Conservation (phyloP, 179 eudicot species). For the Actinidia polygama region DNA sequence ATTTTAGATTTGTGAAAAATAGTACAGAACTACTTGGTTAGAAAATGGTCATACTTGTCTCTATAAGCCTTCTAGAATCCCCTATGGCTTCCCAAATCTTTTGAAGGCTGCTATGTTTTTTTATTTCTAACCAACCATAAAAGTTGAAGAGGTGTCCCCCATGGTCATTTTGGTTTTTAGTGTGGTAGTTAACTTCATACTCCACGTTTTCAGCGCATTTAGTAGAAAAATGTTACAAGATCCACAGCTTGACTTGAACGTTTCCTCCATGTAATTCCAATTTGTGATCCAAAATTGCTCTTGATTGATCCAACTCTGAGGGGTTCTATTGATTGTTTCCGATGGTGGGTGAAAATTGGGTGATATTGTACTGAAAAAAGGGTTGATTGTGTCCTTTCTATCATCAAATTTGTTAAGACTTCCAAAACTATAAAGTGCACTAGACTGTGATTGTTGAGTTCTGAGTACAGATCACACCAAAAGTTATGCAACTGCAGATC, state of each 20-base stretch:
- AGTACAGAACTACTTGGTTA: not conserved
- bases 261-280: no score
- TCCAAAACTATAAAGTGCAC: not conserved
- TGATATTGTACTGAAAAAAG: not conserved
- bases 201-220: not conserved
- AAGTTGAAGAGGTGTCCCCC: not conserved
- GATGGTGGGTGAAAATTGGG: not conserved
- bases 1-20: not conserved
- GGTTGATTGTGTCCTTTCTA: no score
- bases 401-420: not conserved
- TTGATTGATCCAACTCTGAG: not conserved
- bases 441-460: not conserved
- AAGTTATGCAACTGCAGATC: not conserved
- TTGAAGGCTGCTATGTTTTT: not conserved
- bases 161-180: not conserved
- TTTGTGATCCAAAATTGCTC: not conserved
- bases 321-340: not conserved
- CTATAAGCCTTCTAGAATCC: not conserved
- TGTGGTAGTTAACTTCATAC: not conserved
- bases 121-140: not conserved
- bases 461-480: not conserved
- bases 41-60: not conserved
- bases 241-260: no score
- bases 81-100: not conserved
- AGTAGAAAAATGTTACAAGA: not conserved